Conservation (phyloP, 2,329 filamentous ascomycete species). For the Tricladium varicosporioides region DNA sequence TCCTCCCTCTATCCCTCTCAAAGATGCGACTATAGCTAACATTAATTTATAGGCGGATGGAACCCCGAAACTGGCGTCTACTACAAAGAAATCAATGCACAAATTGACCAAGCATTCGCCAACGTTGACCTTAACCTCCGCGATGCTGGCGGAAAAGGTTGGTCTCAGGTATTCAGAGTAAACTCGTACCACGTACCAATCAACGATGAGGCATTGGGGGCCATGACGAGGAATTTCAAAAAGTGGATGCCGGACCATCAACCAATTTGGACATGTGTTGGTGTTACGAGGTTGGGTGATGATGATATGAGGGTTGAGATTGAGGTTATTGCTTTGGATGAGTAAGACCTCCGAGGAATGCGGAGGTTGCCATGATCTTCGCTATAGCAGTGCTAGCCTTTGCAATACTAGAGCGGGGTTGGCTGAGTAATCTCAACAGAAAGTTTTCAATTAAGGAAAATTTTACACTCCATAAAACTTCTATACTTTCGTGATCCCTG, state of each 20-base stretch:
- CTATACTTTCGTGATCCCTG: too few relatives aligned
- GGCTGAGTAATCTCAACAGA: too few relatives aligned
- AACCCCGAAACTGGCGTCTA: constrained; percentile 27
- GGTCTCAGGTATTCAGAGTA: constrained; percentile 52
- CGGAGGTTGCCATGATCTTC: neutral
- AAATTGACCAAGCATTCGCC: constrained; percentile 52
- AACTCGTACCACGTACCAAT: constrained; percentile 45
- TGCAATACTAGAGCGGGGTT: too few relatives aligned
- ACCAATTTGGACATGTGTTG: constrained; percentile 54
- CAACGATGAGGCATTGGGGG: constrained; percentile 39
- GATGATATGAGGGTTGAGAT: constrained; percentile 57
- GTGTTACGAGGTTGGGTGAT: constrained; percentile 45
- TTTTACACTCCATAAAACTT: too few relatives aligned
- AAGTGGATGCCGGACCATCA: constrained; percentile 51
- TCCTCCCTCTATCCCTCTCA: neutral
- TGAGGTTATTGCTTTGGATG: constrained; percentile 49
- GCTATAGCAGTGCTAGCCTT: too few relatives aligned
- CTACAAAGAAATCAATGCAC: constrained; percentile 39
- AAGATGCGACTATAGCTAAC: neutral
- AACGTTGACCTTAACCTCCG: constrained; percentile 54
- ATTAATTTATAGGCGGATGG: constrained; percentile 34
- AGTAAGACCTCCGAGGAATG: neutral
- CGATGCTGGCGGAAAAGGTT: constrained; percentile 53
- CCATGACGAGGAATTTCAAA: constrained; percentile 46
- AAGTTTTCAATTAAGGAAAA: too few relatives aligned